phyloP scores from a whole-genome alignment of 805 yeast species.

The Metschnikowia cubensis region DNA sequence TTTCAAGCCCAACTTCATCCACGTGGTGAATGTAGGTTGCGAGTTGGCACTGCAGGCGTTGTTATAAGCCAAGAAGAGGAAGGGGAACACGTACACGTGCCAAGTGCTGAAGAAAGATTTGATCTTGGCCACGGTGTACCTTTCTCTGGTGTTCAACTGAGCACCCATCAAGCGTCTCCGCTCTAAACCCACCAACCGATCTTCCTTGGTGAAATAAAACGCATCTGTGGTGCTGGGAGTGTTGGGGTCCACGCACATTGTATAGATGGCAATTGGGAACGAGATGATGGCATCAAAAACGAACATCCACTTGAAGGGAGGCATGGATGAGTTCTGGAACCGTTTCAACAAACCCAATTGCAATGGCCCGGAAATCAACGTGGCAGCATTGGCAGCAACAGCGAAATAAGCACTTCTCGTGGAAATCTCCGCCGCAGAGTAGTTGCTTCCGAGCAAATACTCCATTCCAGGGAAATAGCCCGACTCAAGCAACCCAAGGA shows the following conservation, averaged over 20 bases:
- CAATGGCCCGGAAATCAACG: constrained; percentile 31
- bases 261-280: constrained; percentile 30
- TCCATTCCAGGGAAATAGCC: constrained; percentile 59
- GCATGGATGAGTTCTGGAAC: constrained; percentile 20
- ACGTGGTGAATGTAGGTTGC: constrained; percentile 43
- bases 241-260: constrained; percentile 31
- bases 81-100: constrained; percentile 46
- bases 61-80: constrained; percentile 36
- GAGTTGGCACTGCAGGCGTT: constrained; percentile 29
- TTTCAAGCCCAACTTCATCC: constrained; percentile 39
- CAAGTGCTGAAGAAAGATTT: constrained; percentile 44
- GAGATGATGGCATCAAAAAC: constrained; percentile 33
- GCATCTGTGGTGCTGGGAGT: constrained; percentile 34
- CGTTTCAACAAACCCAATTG: constrained; percentile 26
- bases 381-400: constrained; percentile 25
- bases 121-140: constrained; percentile 38
- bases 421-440: constrained; percentile 25
- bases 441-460: constrained; percentile 41
- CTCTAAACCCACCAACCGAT: constrained; percentile 41
- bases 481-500: constrained; percentile 42
- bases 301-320: constrained; percentile 35
- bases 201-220: constrained; percentile 26
- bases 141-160: constrained; percentile 35
- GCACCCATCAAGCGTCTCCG: constrained; percentile 35
- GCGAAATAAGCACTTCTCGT: constrained; percentile 31